Evolutionary conservation across 2,329 filamentous ascomycete genomes (phyloP).

Genomic region (Aspergillus latus): DNA sequence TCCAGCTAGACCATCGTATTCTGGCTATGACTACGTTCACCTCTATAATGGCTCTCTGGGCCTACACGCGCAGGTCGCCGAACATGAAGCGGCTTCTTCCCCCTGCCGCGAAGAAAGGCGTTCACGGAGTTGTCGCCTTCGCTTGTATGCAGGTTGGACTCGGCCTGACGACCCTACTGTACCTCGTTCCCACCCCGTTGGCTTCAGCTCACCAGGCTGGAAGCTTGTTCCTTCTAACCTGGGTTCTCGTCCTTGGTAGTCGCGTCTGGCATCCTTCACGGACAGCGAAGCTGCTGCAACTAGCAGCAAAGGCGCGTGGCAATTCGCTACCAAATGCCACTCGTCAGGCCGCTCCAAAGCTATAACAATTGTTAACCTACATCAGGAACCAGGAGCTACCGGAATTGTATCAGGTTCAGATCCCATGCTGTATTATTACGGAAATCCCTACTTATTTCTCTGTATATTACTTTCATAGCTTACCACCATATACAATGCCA

Average conservation of each 20-base stretch:
- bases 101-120: slow-evolving; percentile 62
- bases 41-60: slow-evolving; percentile 73
- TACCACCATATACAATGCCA: slow-evolving; percentile 2
- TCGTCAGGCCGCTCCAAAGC: slow-evolving; percentile 24
- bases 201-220: slow-evolving; percentile 93
- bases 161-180: slow-evolving; percentile 87
- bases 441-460: slow-evolving; percentile 20
- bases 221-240: slow-evolving; percentile 78
- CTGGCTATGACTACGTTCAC: slow-evolving; percentile 87
- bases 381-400: background rate
- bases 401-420: background rate
- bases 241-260: slow-evolving; percentile 75
- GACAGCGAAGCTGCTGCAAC: slow-evolving; percentile 59
- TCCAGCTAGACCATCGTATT: slow-evolving; percentile 93
- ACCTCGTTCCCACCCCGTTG: slow-evolving; percentile 85
- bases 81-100: slow-evolving; percentile 61
- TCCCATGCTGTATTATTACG: slow-evolving; percentile 24
- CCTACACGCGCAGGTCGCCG: slow-evolving; percentile 71
- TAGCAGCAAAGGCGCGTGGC: slow-evolving; percentile 39
- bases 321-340: slow-evolving; percentile 28
- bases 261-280: slow-evolving; percentile 71
- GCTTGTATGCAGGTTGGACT: slow-evolving; percentile 78
- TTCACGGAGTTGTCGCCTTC: slow-evolving; percentile 78
- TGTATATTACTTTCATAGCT: slow-evolving; percentile 5
- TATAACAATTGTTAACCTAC: slow-evolving; percentile 5